Conservation (phyloP, 129 eudicot species). For the Helichrysum umbraculigerum region DNA sequence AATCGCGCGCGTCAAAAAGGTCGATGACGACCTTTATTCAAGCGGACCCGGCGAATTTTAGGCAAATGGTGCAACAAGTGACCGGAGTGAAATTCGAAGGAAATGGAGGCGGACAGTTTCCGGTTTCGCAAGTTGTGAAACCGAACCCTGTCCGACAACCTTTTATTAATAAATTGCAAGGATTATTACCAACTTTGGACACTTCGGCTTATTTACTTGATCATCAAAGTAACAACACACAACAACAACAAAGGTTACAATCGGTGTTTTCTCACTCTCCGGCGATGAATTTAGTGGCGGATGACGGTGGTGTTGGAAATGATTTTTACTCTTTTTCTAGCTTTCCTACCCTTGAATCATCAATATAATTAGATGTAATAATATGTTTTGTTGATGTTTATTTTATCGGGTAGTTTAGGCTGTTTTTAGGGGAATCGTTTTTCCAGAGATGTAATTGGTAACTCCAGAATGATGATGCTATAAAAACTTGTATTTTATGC, state of each 20-base stretch:
- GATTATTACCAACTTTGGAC: conserved; percentile 65
- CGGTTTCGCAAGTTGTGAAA: conserved; percentile 46
- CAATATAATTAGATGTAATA: conserved; percentile 37
- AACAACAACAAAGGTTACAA: conserved; percentile 6
- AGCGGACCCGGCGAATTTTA: conserved; percentile 74
- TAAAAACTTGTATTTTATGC: conserved; percentile 20
- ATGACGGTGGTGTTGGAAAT: conserved; percentile 38
- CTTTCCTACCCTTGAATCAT: conserved; percentile 87
- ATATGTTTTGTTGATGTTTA: not conserved
- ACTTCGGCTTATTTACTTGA: conserved; percentile 66
- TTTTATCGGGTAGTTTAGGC: conserved; percentile 12
- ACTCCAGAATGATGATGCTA: conserved; percentile 21
- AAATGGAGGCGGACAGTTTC: conserved; percentile 25
- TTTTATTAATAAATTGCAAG: conserved; percentile 39
- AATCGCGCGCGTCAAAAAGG: conserved; percentile 68
- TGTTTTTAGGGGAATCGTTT: conserved; percentile 14
- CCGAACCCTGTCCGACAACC: conserved; percentile 65
- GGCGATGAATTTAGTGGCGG: conserved; percentile 25
- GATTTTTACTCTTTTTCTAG: conserved; percentile 52
- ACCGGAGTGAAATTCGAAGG: conserved; percentile 58
- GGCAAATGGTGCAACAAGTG: conserved; percentile 93
- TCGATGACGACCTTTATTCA: conserved; percentile 70
- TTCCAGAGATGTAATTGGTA: conserved; percentile 11
- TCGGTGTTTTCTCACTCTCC: conserved; percentile 21
- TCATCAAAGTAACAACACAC: conserved; percentile 23